Conservation (phyloP, 2,329 filamentous ascomycete species). For the Hypoxylon sp. region DNA sequence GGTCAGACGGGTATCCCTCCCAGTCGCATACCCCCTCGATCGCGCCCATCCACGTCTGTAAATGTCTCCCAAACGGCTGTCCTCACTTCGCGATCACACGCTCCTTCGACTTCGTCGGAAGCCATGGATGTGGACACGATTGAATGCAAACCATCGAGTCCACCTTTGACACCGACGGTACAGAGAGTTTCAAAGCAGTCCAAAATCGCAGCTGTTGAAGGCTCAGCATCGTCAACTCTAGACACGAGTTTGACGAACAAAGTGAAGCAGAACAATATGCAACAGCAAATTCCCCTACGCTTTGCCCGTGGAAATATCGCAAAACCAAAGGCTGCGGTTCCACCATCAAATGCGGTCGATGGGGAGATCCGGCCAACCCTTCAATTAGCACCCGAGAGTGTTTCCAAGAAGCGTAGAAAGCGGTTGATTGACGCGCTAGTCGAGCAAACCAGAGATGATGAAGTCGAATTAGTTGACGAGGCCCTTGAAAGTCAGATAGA, state of each 20-base stretch:
- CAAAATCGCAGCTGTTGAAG: slow-evolving; percentile 10
- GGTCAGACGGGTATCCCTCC: slow-evolving; percentile 36
- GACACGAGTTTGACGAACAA: slow-evolving; percentile 11
- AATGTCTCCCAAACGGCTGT: slow-evolving; percentile 16
- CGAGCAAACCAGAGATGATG: slow-evolving; percentile 50
- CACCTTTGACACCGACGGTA: slow-evolving; percentile 51
- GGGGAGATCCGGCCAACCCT: slow-evolving; percentile 31
- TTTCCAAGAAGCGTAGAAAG: slow-evolving; percentile 48
- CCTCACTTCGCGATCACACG: slow-evolving; percentile 34
- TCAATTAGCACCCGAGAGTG: slow-evolving; percentile 24
- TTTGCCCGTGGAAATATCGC: slow-evolving; percentile 42
- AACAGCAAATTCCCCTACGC: slow-evolving; percentile 53
- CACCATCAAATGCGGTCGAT: slow-evolving; percentile 19
- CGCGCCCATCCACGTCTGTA: slow-evolving; percentile 45
- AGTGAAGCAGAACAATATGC: slow-evolving; percentile 28
- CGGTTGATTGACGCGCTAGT: slow-evolving; percentile 52
- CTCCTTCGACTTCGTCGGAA: slow-evolving; percentile 42
- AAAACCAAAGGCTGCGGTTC: slow-evolving; percentile 35
- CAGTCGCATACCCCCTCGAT: slow-evolving; percentile 44
- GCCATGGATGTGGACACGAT: slow-evolving; percentile 45
- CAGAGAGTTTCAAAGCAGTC: slow-evolving; percentile 33
- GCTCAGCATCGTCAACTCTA: slow-evolving; percentile 13
- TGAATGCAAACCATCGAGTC: slow-evolving; percentile 51
- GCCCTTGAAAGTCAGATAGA: slow-evolving; percentile 34
- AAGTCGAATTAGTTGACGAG: slow-evolving; percentile 42